These are phyloP conservation scores for Malus hybrid DNA, from an alignment of 331 rosid genomes.

Conservation along the genomic window DNA sequence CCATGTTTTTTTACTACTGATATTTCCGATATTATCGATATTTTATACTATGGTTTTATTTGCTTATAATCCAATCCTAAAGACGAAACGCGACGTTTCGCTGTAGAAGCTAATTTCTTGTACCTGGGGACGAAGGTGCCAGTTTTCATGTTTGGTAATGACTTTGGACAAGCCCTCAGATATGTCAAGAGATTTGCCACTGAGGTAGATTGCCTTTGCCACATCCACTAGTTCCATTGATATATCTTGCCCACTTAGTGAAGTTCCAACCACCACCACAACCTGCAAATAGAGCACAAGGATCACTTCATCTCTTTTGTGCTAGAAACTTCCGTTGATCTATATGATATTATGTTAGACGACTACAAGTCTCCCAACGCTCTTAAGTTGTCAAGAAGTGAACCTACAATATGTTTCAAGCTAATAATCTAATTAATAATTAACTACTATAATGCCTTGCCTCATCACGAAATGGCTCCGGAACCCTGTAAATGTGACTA, in stretches of 20 bases:
- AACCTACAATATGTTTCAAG: too few species aligned
- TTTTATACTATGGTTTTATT: background rate
- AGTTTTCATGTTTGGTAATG: conserved; percentile 55
- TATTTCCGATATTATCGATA: too few species aligned
- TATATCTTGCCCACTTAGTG: conserved; percentile 83
- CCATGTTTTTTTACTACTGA: too few species aligned
- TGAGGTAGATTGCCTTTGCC: conserved; percentile 67
- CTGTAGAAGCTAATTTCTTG: background rate
- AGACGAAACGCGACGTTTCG: too few species aligned
- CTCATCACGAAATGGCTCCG: conserved; percentile 52
- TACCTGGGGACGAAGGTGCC: conserved; percentile 77
- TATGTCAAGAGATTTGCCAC: conserved; percentile 55
- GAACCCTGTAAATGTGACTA: conserved; percentile 70
- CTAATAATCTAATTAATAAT: too few species aligned
- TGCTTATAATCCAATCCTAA: background rate
- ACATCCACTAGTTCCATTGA: conserved; percentile 72
- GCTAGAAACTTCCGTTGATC: background rate
- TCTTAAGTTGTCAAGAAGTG: too few species aligned
- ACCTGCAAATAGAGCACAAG: conserved; percentile 19
- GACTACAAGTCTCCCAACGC: too few species aligned
- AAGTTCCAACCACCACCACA: conserved; percentile 83
- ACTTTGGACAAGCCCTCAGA: conserved; percentile 70
- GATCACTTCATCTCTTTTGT: background rate
- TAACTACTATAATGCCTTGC: background rate
- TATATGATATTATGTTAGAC: background rate